Evolutionary conservation across 768 basidiomycete species (phyloP).

Genomic region (Pluteus cervinus): DNA sequence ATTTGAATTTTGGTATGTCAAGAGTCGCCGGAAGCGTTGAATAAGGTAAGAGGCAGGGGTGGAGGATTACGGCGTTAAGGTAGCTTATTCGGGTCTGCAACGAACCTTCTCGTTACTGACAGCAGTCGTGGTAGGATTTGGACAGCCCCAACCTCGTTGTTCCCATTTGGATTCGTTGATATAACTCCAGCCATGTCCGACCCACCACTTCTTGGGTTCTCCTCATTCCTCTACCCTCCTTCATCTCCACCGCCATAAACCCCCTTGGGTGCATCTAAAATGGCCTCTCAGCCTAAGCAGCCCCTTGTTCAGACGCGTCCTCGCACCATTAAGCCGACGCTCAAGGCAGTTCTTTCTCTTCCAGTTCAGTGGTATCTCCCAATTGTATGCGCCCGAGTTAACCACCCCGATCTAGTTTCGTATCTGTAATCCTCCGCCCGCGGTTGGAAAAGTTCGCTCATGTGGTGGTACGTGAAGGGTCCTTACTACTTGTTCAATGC

Average conservation of each 20-base stretch:
- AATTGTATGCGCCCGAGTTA: slow-evolving; percentile 1
- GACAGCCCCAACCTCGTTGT: too few relatives aligned
- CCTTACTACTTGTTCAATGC: too few relatives aligned
- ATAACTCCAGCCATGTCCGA: not conserved
- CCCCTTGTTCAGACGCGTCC: slow-evolving; percentile 19
- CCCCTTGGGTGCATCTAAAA: slow-evolving; percentile 7
- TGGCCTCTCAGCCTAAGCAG: slow-evolving; percentile 10
- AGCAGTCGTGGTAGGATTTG: not conserved
- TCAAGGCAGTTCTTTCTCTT: slow-evolving; percentile 28
- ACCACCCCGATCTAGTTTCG: slow-evolving; percentile 32
- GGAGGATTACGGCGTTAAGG: too few relatives aligned
- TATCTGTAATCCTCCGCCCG: slow-evolving; percentile 63
- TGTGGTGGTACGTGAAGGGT: slow-evolving; percentile 37
- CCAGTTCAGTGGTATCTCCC: slow-evolving; percentile 23
- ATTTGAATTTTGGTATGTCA: too few relatives aligned
- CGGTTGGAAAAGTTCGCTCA: slow-evolving; percentile 63
- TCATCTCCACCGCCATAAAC: not conserved
- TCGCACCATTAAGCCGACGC: slow-evolving; percentile 16
- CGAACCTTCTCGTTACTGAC: too few relatives aligned
- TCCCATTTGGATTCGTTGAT: not conserved
- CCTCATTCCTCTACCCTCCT: not conserved
- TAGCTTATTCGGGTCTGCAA: too few relatives aligned
- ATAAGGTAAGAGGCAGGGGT: too few relatives aligned
- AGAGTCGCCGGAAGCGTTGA: too few relatives aligned
- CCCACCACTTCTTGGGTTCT: slow-evolving; percentile 1